Conservation (phyloP, 164 flowering plant species). For the Tetrastigma voinierianum region DNA sequence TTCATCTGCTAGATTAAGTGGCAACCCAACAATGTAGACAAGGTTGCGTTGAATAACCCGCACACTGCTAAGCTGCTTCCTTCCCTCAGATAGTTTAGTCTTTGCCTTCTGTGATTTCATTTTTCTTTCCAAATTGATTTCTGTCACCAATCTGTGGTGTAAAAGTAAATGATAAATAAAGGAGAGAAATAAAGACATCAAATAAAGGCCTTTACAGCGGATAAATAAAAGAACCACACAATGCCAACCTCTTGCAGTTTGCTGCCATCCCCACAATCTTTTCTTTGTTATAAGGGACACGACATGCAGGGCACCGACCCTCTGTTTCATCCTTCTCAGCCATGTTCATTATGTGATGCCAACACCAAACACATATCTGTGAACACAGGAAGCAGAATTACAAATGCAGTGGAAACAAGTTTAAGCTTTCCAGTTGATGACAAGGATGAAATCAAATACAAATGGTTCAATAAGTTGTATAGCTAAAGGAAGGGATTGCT, state of each 20-base stretch:
- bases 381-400: background rate
- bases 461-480: too few relatives aligned
- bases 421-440: too few relatives aligned
- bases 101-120: constrained; percentile 74
- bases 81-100: constrained; percentile 69
- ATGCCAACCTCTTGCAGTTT: constrained; percentile 66
- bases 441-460: too few relatives aligned
- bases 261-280: constrained; percentile 85
- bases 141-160: constrained; percentile 66
- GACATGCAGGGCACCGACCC: constrained; percentile 98
- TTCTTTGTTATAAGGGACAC: constrained; percentile 87
- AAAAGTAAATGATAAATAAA: background rate
- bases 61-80: constrained; percentile 88
- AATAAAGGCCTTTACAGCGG: background rate
- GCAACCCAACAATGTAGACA: constrained; percentile 90
- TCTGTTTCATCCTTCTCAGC: constrained; percentile 95
- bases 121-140: constrained; percentile 65
- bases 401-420: too few relatives aligned
- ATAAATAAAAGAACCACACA: background rate
- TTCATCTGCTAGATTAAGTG: constrained; percentile 87
- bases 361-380: constrained; percentile 98
- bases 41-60: constrained; percentile 93
- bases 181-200: background rate
- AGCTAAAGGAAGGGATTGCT: too few relatives aligned
- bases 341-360: constrained; percentile 99